Evolutionary conservation across 371 early-diverging fungal genomes (phyloP).

Genomic region (Rhizomucor miehei): DNA sequence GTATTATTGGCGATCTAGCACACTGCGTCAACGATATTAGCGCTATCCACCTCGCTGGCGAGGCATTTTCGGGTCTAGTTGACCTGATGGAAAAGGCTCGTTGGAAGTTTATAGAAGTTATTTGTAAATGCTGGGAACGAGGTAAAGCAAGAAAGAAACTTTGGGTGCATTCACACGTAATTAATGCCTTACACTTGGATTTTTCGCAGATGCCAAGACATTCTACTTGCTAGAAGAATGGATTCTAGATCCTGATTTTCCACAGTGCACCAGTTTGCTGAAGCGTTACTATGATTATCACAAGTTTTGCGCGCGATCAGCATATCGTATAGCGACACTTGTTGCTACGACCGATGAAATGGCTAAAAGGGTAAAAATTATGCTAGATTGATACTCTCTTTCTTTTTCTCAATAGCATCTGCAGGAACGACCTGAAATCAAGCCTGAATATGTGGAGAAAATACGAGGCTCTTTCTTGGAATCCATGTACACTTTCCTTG

Average conservation of each 20-base stretch:
- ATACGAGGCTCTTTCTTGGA: conserved; percentile 63
- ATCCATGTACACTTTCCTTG: conserved; percentile 64
- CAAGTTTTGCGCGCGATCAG: conserved; percentile 67
- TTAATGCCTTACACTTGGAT: not conserved
- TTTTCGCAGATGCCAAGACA: conserved; percentile 65
- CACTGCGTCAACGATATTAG: conserved; percentile 61
- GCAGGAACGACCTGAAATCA: conserved; percentile 18
- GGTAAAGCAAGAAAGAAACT: conserved; percentile 30
- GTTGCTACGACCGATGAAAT: conserved; percentile 45
- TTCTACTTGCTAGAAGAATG: conserved; percentile 88
- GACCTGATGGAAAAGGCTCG: conserved; percentile 53
- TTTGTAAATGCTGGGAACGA: conserved; percentile 58
- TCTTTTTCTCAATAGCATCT: not conserved
- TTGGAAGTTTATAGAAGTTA: conserved; percentile 53
- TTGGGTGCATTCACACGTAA: too few species aligned
- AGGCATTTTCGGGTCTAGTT: conserved; percentile 52
- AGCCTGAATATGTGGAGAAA: conserved; percentile 45
- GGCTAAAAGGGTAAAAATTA: conserved; percentile 5
- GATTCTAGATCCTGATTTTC: conserved; percentile 71
- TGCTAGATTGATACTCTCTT: not conserved
- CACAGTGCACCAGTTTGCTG: conserved; percentile 62
- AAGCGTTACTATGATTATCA: conserved; percentile 71
- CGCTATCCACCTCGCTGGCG: conserved; percentile 52
- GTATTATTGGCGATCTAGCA: conserved; percentile 52
- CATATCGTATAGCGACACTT: conserved; percentile 56